Evolutionary conservation across 2,329 filamentous ascomycete genomes (phyloP).

Genomic region (Xylaria sp.): DNA sequence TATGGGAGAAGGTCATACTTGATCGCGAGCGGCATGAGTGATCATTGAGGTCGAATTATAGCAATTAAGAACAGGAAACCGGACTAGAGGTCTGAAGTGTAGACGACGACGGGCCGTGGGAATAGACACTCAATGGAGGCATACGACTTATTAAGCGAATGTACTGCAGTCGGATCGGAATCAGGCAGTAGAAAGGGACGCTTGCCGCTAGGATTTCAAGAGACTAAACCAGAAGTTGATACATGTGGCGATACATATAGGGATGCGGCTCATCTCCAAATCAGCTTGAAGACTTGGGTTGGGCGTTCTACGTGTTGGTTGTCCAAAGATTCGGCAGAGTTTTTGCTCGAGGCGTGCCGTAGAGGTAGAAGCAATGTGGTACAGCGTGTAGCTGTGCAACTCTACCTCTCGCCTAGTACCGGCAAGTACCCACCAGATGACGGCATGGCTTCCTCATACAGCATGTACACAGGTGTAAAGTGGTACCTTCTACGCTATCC

Average conservation of each 20-base stretch:
- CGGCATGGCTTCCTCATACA: not conserved
- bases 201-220: conserved; percentile 2
- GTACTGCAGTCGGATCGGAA: conserved; percentile 9
- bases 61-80: not conserved
- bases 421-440: conserved; percentile 6
- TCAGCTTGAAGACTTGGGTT: not conserved
- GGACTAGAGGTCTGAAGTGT: not conserved
- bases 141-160: conserved; percentile 16
- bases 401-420: no score
- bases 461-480: not conserved
- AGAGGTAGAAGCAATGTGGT: not conserved
- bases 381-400: no score
- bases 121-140: not conserved
- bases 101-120: not conserved
- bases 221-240: not conserved
- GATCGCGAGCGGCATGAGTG: conserved; percentile 22
- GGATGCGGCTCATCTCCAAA: conserved; percentile 9
- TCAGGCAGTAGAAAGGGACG: conserved; percentile 7
- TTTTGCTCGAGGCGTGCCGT: not conserved
- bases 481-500: not conserved
- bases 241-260: conserved; percentile 17
- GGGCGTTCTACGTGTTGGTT: not conserved
- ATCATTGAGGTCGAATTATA: conserved; percentile 13
- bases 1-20: conserved; percentile 43
- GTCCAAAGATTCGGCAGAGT: not conserved